Conservation (phyloP, 2,329 filamentous ascomycete genomes). For the Pestalotiopsis sp. region DNA sequence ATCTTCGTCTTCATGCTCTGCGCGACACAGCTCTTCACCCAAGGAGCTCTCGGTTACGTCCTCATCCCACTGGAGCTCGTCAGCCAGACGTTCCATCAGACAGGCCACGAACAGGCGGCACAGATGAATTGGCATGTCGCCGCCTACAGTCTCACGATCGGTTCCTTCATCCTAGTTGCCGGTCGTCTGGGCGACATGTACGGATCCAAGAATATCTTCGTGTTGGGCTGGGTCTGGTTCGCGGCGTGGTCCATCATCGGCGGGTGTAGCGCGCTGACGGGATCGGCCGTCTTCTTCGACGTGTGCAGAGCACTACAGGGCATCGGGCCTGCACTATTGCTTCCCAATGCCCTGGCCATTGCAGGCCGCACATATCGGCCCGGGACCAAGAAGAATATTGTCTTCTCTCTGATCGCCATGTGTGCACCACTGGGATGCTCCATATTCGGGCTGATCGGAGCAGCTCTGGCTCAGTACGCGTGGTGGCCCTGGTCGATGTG, state of each 20-base stretch:
- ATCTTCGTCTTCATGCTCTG: neutral
- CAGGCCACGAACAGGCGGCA: constrained; percentile 30
- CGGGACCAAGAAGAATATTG: constrained; percentile 60
- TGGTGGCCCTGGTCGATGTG: constrained; percentile 55
- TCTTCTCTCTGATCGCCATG: constrained; percentile 54
- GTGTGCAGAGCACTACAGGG: constrained; percentile 58
- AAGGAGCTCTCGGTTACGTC: neutral
- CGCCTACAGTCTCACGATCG: constrained; percentile 56
- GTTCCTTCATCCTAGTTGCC: constrained; percentile 59
- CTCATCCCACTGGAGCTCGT: neutral
- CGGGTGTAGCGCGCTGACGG: constrained; percentile 36
- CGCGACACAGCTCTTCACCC: neutral
- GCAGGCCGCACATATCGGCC: constrained; percentile 59
- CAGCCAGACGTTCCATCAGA: constrained; percentile 26
- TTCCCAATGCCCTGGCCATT: constrained; percentile 67
- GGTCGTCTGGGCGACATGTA: constrained; percentile 60
- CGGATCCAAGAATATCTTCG: constrained; percentile 57
- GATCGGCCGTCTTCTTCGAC: constrained; percentile 43
- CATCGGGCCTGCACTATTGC: constrained; percentile 61
- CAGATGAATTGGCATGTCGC: constrained; percentile 59
- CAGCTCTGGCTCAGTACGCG: constrained; percentile 34
- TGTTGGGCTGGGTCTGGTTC: constrained; percentile 57
- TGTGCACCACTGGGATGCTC: constrained; percentile 49
- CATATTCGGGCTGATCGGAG: constrained; percentile 42
- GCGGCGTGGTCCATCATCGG: constrained; percentile 52